phyloP scores from a whole-genome alignment of 257 asterid species.

The Rehmannia glutinosa region DNA sequence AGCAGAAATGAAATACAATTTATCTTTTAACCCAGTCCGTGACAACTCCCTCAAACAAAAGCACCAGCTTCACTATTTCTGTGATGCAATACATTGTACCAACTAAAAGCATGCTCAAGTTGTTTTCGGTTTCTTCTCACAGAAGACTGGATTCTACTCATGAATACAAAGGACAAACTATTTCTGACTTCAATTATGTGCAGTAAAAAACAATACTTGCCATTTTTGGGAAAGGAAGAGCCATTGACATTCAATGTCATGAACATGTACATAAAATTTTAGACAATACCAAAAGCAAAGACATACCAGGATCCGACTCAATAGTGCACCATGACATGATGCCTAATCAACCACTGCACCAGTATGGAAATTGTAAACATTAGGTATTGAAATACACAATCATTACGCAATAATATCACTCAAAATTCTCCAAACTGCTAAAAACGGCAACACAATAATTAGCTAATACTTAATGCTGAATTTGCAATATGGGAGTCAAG shows the following conservation, averaged over 20 bases:
- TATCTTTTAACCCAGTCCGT: not conserved
- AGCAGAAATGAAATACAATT: too few species aligned
- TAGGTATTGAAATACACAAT: too few species aligned
- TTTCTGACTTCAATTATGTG: not conserved
- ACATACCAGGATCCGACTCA: slow-evolving; percentile 84
- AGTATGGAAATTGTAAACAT: not conserved
- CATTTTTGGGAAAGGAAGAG: not conserved
- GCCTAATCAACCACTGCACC: not conserved
- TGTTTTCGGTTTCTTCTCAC: not conserved
- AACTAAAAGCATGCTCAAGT: not conserved
- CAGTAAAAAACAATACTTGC: too few species aligned
- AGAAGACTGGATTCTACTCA: not conserved
- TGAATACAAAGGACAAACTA: not conserved
- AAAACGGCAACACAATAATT: not conserved
- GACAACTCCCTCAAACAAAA: not conserved
- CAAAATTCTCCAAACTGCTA: not conserved
- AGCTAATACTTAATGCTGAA: not conserved
- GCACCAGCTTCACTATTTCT: not conserved
- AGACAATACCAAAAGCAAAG: not conserved
- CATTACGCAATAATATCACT: too few species aligned
- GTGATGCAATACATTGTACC: not conserved
- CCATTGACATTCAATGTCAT: not conserved
- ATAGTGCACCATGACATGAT: slow-evolving; percentile 88
- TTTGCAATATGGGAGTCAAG: not conserved
- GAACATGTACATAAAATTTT: not conserved